Percentiles rank a stretch among this genome's conserved stretches.
phyloP scores from a whole-genome alignment of 129 eudicot genomes.

The Centella asiatica region DNA sequence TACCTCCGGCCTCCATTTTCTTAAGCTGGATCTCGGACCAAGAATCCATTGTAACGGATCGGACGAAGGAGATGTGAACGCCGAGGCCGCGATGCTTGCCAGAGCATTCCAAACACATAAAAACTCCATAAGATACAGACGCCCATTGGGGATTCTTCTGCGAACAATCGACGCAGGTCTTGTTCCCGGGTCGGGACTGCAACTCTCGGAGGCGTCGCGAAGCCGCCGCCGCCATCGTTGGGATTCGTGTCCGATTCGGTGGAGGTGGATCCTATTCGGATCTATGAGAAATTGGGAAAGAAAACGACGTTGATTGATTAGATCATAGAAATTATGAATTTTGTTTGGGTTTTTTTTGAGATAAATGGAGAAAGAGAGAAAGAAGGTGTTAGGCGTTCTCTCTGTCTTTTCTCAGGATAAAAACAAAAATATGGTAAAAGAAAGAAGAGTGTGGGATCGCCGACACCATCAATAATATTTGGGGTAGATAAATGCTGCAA shows the following conservation, averaged over 20 bases:
- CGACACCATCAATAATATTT: conserved; percentile 15
- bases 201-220: conserved; percentile 79
- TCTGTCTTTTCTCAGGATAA: background rate
- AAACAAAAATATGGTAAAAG: background rate
- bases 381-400: background rate
- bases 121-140: conserved; percentile 72
- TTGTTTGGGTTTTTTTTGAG: background rate
- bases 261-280: conserved; percentile 4
- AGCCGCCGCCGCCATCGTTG: conserved; percentile 37
- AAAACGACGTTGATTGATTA: background rate
- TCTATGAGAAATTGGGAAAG: background rate
- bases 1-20: conserved; percentile 85
- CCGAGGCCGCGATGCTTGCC: conserved; percentile 97
- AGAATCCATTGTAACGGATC: conserved; percentile 94
- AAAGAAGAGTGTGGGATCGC: background rate
- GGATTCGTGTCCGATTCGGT: background rate
- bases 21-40: conserved; percentile 90
- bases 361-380: background rate
- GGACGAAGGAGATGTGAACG: conserved; percentile 80
- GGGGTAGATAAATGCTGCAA: background rate
- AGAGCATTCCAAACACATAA: conserved; percentile 88
- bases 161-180: conserved; percentile 81
- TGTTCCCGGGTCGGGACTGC: conserved; percentile 67
- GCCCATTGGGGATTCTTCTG: conserved; percentile 98
- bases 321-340: background rate